Evolutionary conservation across 331 rosid genomes (phyloP), one percentile per base, ranked within the genome.

Genomic region (Arachis monticola): DNA sequence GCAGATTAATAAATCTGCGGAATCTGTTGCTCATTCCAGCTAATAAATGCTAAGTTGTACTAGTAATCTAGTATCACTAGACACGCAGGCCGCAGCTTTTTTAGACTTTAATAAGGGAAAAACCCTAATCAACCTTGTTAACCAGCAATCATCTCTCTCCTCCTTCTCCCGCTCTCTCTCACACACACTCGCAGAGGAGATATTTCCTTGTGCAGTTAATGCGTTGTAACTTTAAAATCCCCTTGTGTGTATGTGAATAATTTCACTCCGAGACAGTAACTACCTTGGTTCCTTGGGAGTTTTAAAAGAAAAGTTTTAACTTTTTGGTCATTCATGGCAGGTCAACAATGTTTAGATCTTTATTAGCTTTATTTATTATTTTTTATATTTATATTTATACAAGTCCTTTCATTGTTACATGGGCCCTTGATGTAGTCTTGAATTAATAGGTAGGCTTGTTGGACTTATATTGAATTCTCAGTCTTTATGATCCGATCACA

Each of bases 81-180:
- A 62, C 38, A 62, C 38, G 50, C 79, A 70, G 69, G 51, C 75
- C 44, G 50, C 79, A 70, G 72, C 58, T 77, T 76, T 77, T 60
- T 1, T 35, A 14, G 45, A 38, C 41, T 44, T 51, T 31, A 48
- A 59, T 0, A 35, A 53, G 60, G 27, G n/a, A 45, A 74, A 81
- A 76, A 81, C 84, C 84, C 84, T 81, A 81, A 70, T 27, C 10
- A 80, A 62, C 44, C 35, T 48, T 11, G 13, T 51, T 11, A 75
- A 56, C 53, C 8, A 51, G 11, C 17, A 5, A 12, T 8, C 1
- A 14, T 27, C 30, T 27, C 30, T 27, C 30, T 0, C n/a, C n/a
- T n/a, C 7, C 55, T 52, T 12, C 6, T 22, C 59, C n/a, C n/a
- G n/a, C 61, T 45, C 77, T 51, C 69, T 9, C 13, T 52, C 9